A percentile compares a stretch with the other conserved stretches of the same genome.
Conservation (phyloP, 1,139 yeast species). For the Yamadazyma trypodendri region DNA sequence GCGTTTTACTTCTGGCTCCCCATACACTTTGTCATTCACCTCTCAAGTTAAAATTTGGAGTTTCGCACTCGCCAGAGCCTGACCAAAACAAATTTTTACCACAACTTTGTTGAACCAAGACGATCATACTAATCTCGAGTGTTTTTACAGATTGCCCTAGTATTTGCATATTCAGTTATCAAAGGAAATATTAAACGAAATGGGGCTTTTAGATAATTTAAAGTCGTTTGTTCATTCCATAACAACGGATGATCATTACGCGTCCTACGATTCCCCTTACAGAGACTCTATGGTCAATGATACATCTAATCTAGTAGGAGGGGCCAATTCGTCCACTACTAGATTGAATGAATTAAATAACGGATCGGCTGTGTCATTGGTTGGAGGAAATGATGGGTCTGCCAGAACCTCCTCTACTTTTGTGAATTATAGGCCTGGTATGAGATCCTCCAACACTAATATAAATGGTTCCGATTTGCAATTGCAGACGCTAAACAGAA, state of each 20-base stretch:
- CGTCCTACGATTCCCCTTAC: constrained; percentile 53
- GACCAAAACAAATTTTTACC: background rate
- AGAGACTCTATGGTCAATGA: constrained; percentile 25
- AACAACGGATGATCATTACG: constrained; percentile 65
- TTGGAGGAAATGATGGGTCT: constrained; percentile 8
- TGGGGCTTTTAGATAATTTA: constrained; percentile 46
- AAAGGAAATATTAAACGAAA: constrained; percentile 11
- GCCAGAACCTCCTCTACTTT: constrained; percentile 16
- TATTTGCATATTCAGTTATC: background rate
- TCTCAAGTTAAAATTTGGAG: background rate
- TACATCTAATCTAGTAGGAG: constrained; percentile 19
- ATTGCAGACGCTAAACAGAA: constrained; percentile 41
- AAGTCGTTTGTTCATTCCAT: constrained; percentile 59
- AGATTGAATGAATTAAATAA: constrained; percentile 37
- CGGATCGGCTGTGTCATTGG: constrained; percentile 27
- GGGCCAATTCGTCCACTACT: constrained; percentile 24
- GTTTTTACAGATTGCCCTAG: background rate
- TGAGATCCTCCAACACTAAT: constrained; percentile 30
- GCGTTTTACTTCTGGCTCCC: too few species aligned
- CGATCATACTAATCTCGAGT: too few species aligned
- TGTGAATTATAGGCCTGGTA: constrained; percentile 41
- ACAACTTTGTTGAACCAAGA: too few species aligned
- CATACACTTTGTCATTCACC: background rate
- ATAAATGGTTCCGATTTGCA: constrained; percentile 38
- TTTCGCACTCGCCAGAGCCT: background rate